A percentile compares a stretch with the other conserved stretches of the same genome.
These are phyloP conservation scores for Pseudevernia furfuracea DNA, from an alignment of 495 filamentous ascomycete species.

Conservation along the genomic window DNA sequence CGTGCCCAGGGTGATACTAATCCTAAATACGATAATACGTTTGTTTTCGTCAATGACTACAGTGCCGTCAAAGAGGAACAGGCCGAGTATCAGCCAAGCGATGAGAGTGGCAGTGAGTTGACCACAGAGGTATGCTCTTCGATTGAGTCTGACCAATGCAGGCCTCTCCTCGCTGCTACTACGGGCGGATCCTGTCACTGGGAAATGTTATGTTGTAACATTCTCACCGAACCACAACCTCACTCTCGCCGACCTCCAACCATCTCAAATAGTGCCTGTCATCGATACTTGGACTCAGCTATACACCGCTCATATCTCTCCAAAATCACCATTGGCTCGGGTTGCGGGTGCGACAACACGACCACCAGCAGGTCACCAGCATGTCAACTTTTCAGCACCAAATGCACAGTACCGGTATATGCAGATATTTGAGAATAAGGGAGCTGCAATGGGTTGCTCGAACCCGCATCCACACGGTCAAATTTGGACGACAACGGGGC, in stretches of 20 bases:
- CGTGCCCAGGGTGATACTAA: constrained; percentile 87
- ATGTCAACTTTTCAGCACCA: constrained; percentile 40
- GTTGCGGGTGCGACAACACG: constrained; percentile 40
- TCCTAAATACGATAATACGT: constrained; percentile 77
- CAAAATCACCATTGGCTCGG: constrained; percentile 56
- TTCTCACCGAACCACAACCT: constrained; percentile 86
- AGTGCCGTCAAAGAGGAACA: constrained; percentile 94
- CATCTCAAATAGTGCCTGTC: constrained; percentile 62
- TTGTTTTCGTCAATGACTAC: constrained; percentile 96
- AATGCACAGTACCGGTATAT: constrained; percentile 85
- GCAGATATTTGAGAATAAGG: constrained; percentile 99
- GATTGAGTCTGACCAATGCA: constrained; percentile 28
- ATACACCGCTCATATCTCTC: constrained; percentile 72
- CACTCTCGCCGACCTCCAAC: constrained; percentile 78
- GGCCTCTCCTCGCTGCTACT: constrained; percentile 73
- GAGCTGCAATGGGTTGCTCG: constrained; percentile 95
- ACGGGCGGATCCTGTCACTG: constrained; percentile 75
- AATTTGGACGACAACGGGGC: constrained; percentile 82
- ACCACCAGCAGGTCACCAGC: constrained; percentile 41
- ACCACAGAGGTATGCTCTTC: not conserved
- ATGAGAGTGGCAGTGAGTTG: constrained; percentile 42
- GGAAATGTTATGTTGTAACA: constrained; percentile 95
- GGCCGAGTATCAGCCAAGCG: constrained; percentile 53
- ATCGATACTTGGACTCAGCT: constrained; percentile 82
- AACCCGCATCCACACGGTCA: constrained; percentile 98